phyloP scores from a whole-genome alignment of 2,329 filamentous ascomycete species.

The Talaromyces funiculosus region DNA sequence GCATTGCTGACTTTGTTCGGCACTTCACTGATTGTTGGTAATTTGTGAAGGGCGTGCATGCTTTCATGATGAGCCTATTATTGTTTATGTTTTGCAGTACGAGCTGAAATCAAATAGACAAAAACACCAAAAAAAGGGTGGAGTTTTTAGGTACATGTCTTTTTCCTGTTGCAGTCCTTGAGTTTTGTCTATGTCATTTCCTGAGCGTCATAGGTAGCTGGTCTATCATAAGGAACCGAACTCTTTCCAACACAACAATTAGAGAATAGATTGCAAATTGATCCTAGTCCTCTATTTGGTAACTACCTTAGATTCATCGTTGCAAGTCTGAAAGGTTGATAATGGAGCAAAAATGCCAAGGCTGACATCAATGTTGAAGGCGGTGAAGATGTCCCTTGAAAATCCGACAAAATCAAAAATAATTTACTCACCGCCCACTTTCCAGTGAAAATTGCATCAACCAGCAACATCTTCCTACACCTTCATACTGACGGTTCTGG shows the following conservation, averaged over 20 bases:
- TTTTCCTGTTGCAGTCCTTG: background rate
- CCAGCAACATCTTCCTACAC: background rate
- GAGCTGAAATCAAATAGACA: background rate
- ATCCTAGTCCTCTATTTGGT: background rate
- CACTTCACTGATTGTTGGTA: background rate
- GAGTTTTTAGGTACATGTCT: background rate
- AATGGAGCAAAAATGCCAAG: background rate
- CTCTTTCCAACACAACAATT: background rate
- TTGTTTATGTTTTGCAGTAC: background rate
- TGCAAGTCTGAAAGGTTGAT: background rate
- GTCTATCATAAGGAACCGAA: background rate
- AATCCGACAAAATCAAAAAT: constrained; percentile 14
- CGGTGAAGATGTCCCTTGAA: constrained; percentile 5
- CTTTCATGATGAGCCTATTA: background rate
- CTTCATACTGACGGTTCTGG: background rate
- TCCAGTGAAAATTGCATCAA: background rate
- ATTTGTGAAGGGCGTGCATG: background rate
- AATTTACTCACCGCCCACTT: constrained; percentile 14
- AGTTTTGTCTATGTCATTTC: background rate
- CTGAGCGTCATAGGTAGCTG: background rate
- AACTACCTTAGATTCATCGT: background rate
- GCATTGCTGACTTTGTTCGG: background rate
- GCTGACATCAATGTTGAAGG: background rate
- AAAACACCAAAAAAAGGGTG: background rate
- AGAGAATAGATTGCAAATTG: background rate